Evolutionary conservation across 2,329 filamentous ascomycete species (phyloP).

Genomic region (Calonectria hawksworthii): DNA sequence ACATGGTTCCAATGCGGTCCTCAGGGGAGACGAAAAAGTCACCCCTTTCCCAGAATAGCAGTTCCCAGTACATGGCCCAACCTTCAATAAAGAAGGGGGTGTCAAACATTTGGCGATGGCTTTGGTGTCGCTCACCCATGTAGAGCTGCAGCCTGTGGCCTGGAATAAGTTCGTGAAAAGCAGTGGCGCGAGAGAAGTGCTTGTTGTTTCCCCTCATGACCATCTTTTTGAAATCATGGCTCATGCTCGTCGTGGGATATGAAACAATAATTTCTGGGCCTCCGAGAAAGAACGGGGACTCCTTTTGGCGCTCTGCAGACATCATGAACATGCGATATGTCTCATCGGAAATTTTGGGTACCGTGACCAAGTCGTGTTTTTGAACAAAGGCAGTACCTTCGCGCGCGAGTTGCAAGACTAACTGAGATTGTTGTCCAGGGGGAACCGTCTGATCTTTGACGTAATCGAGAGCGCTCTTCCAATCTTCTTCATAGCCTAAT

Average conservation of each 20-base stretch:
- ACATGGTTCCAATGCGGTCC: conserved; percentile 69
- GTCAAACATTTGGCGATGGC: conserved; percentile 65
- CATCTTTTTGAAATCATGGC: conserved; percentile 69
- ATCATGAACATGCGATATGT: conserved; percentile 72
- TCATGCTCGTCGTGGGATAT: conserved; percentile 67
- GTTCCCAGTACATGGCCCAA: conserved; percentile 74
- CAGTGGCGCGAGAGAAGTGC: conserved; percentile 69
- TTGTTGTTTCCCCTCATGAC: conserved; percentile 71
- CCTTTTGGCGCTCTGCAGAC: conserved; percentile 64
- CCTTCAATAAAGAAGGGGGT: conserved; percentile 73
- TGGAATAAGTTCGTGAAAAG: conserved; percentile 74
- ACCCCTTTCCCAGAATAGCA: conserved; percentile 67
- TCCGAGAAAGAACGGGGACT: conserved; percentile 72
- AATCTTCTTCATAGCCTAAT: conserved; percentile 63
- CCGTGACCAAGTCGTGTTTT: conserved; percentile 67
- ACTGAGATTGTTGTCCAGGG: conserved; percentile 65
- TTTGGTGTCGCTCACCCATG: conserved; percentile 60
- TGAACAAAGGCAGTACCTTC: conserved; percentile 68
- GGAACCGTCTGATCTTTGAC: conserved; percentile 69
- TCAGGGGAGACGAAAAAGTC: conserved; percentile 65
- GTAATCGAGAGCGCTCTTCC: conserved; percentile 67
- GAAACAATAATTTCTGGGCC: conserved; percentile 67
- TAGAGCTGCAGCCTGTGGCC: conserved; percentile 69
- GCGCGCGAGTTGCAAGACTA: conserved; percentile 64
- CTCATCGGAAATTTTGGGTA: conserved; percentile 66